Evolutionary conservation across 2,329 filamentous ascomycete genomes (phyloP), one percentile per base, ranked within the genome.

Genomic region (Cercospora nicotianae): DNA sequence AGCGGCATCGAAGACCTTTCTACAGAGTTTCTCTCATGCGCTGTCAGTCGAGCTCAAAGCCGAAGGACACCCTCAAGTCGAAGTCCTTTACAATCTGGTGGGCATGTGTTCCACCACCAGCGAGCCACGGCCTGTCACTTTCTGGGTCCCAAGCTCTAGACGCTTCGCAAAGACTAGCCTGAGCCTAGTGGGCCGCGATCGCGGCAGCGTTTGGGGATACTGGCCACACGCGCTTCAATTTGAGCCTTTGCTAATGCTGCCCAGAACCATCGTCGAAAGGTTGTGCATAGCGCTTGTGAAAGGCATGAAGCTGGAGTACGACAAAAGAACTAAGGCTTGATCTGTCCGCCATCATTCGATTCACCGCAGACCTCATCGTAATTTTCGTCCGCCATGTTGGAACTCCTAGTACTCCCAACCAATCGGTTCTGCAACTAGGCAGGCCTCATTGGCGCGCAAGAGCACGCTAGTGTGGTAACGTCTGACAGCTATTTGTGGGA

Each of bases 1-100:
- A 74, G 76, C 78, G 9, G 78, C 77, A 0, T 75, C 79, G 10
- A 86, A 86, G 75, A 79, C 78, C 3, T 85, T 81, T 70, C 76
- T 81, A 36, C 76, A 79, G 59, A 75, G 78, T 0, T 80, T 82
- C 66, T 80, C 80, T 0, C 71, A 73, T 6, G 73, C 78, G 1
- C 72, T 86, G 12, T 55, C 62, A 28, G 59, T 59, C 30, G 69
- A 71, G 57, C 76, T 83, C 74, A 70, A 68, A 3, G 75, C 77
- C 4, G 77, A 80, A 33, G 75, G 76, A 2, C 70, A 75, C 16
- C 53, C 65, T 18, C 72, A 79, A 6, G 73, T 83, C 6, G 79
- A 83, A 48, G 78, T 84, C 1, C 26, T 71, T 12, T 65, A 67
- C 16, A 63, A 65, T 33, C 31, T 64, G n/a, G 67, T 71, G 3